Base-by-base conservation (phyloP, 495 filamentous ascomycete species). In the Talaromyces nanjingensis region DNA sequence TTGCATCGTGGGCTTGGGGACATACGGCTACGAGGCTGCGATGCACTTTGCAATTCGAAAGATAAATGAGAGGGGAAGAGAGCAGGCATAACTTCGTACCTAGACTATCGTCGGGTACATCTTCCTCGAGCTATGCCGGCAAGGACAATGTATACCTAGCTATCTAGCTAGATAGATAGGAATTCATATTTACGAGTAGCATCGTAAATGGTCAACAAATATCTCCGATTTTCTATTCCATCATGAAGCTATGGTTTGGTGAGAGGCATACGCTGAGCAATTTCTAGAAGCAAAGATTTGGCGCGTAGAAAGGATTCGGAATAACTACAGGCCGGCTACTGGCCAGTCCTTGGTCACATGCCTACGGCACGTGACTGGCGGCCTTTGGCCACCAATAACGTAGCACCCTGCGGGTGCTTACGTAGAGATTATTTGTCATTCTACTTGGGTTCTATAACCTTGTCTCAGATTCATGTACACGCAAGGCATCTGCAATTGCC, bases 21-120 rank as follows among this genome's bases (percentile, higher is more conserved):
- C 81, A 39, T 85, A 81, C 74, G 88, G 88, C 64, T 91, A 91
- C 73, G 84, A 79, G 63, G 87, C 86, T 68, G 87, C 88, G 4
- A 75, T 91, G 63, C 85, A 86, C 70, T 87, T 83, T 77, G 81
- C 82, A 39, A 79, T 79, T 60, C 25, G 71, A 65, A 77, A 79
- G 62, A 78, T 78, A 25, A 72, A 76, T 70, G 47, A 52, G n/a
- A 52, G 22, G n/a, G 47, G n/a, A 52, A 52, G 20, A 1, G 14
- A 52, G 47, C 9, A 37, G 33, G 1, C 20, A 52, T 52, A 52
- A 52, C 2, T 20, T 18, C 6, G 20, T 18, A 22, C 6, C 16
- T 7, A 52, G 14, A 18, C 11, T 6, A 37, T 12, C 33, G 11
- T 37, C 11, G 33, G 33, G 33, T 37, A 12, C 33, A 37, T 37